Base-by-base conservation (phyloP, 2,329 filamentous ascomycete genomes). In the Ophiostoma sp. region DNA sequence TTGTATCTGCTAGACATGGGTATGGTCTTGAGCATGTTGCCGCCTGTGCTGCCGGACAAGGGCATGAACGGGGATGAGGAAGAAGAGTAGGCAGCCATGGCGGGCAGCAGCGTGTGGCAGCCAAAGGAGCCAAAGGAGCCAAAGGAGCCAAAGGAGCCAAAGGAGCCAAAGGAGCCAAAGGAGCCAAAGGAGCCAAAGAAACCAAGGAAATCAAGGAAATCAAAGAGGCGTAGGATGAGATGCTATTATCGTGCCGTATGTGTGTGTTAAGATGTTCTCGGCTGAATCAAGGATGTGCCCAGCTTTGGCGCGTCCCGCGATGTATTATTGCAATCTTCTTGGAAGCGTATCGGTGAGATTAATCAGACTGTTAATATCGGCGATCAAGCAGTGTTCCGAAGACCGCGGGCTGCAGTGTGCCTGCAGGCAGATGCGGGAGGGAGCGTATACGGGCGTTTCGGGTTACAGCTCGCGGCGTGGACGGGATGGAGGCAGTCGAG, bases 1-100 rank as follows among this genome's bases (percentile, higher is more conserved):
- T 39, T 65, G 11, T 6, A 3, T 60, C 57, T 33, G 33, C 17
- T 39, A 77, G 77, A 76, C 70, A 71, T 48, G 44, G 70, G 78
- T 33, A 36, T 36, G 71, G 68, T 68, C 48, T 41, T 72, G 67
- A 62, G 20, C 23, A 62, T 35, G 17, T 33, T 66, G 35, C 41
- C 7, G 13, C 31, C 48, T 41, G 31, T 67, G 68, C 7, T 67
- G 62, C 68, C 62, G 69, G 67, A 52, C 23, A 62, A 67, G 68
- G 65, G 54, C 62, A 44, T 41, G 27, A 66, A 39, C 65, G 39
- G 13, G n/a, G 65, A 41, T 15, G 15, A 17, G 65, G 64, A 64
- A 15, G 66, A 64, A 6, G 44, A 11, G 35, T 27, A 39, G 48
- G 64, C 44, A 13, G 68, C 57, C 67, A 70, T 68, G 68, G 60